Percentiles rank a stretch among this genome's conserved stretches.
phyloP scores from a whole-genome alignment of 2,329 filamentous ascomycete genomes.

The Parafenestella ontariensis region DNA sequence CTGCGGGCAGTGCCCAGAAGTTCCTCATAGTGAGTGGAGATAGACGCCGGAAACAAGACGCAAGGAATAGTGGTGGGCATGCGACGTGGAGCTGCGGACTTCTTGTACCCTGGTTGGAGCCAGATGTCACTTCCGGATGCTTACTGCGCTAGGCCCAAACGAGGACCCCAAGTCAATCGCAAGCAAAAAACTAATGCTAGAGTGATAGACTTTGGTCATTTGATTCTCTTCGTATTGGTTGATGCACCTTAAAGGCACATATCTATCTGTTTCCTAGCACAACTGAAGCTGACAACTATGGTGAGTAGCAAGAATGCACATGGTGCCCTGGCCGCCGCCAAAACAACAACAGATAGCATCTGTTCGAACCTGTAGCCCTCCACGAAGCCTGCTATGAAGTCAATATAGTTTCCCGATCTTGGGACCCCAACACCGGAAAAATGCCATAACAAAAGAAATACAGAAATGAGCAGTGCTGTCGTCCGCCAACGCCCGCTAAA shows the following conservation, averaged over 20 bases:
- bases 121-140: conserved; percentile 39
- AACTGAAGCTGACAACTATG: not conserved
- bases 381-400: not conserved
- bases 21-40: conserved; percentile 45
- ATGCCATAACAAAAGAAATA: conserved; percentile 6
- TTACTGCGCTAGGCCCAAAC: conserved; percentile 6
- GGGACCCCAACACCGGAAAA: not conserved
- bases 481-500: conserved; percentile 9
- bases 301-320: not conserved
- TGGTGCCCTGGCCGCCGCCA: not conserved
- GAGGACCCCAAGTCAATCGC: not conserved
- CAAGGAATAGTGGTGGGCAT: conserved; percentile 4
- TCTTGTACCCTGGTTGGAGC: conserved; percentile 31
- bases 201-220: too few relatives aligned
- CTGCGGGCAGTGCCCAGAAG: conserved; percentile 57
- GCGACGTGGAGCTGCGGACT: conserved; percentile 20
- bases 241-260: not conserved
- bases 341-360: not conserved
- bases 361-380: not conserved
- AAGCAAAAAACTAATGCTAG: too few relatives aligned
- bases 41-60: not conserved
- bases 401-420: not conserved
- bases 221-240: too few relatives aligned
- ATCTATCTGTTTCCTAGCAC: not conserved
- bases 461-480: not conserved